These are phyloP conservation scores for Cicer arietinum DNA, from an alignment of 306 rosid genomes.

Conservation along the genomic window DNA sequence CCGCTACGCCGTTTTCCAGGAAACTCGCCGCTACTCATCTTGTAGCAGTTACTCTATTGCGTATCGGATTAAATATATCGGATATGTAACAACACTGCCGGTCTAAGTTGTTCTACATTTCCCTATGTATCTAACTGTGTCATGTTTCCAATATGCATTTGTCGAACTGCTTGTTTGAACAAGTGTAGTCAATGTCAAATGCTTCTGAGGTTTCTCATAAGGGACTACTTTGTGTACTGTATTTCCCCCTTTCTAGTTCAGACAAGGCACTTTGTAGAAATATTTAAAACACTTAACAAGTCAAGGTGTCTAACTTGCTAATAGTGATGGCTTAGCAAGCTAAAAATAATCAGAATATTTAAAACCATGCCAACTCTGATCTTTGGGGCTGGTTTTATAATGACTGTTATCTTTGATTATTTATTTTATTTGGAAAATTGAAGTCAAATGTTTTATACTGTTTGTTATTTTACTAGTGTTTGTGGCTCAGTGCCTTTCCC, in stretches of 20 bases:
- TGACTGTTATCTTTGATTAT: neutral
- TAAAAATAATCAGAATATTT: neutral
- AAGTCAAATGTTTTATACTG: neutral
- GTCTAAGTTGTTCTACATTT: neutral
- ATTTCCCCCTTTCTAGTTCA: neutral
- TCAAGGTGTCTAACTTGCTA: neutral
- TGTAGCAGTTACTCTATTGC: too few species aligned
- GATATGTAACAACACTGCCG: neutral
- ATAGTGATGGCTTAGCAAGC: neutral
- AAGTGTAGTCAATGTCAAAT: neutral
- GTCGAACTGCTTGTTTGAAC: slow-evolving; percentile 15
- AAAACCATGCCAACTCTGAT: neutral
- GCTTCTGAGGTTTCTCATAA: neutral
- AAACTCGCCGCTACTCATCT: too few species aligned
- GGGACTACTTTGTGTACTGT: too few species aligned
- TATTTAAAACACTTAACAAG: neutral
- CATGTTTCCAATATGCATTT: neutral
- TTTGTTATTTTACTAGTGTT: neutral
- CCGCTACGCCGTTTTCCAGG: too few species aligned
- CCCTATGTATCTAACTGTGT: neutral
- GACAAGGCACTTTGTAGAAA: neutral
- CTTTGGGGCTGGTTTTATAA: neutral
- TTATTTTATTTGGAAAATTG: slow-evolving; percentile 8
- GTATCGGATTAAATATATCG: too few species aligned
- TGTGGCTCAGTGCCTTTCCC: neutral